Percentiles rank a stretch among this genome's conserved stretches.
phyloP scores from a whole-genome alignment of 2,329 filamentous ascomycete genomes.

The Aspergillus fumigatiaffinis region DNA sequence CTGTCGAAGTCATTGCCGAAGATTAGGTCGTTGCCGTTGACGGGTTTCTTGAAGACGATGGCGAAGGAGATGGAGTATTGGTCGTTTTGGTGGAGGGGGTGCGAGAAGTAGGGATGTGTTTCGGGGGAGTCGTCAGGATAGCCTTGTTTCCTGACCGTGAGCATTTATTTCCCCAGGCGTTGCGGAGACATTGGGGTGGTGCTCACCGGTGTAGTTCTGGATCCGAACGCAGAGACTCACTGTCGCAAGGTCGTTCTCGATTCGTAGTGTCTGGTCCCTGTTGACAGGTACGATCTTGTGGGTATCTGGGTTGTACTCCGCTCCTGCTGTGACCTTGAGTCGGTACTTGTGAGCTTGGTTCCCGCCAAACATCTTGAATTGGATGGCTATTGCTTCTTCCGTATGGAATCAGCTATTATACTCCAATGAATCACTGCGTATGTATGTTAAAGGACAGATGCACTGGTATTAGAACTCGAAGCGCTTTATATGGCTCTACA shows the following conservation, averaged over 20 bases:
- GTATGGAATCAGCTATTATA: constrained; percentile 1
- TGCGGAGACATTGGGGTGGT: background rate
- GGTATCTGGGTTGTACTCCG: constrained; percentile 67
- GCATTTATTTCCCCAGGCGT: background rate
- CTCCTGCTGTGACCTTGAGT: constrained; percentile 76
- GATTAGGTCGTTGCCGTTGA: constrained; percentile 70
- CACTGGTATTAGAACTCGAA: background rate
- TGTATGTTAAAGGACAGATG: background rate
- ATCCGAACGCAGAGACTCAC: constrained; percentile 72
- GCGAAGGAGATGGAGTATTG: constrained; percentile 81
- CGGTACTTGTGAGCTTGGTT: constrained; percentile 51
- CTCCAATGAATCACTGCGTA: background rate
- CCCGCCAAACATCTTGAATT: background rate
- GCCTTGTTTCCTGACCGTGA: constrained; percentile 42
- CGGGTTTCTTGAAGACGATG: constrained; percentile 66
- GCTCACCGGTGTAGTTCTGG: constrained; percentile 51
- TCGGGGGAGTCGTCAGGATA: constrained; percentile 66
- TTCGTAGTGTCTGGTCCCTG: constrained; percentile 55
- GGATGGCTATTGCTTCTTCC: background rate
- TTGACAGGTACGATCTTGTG: constrained; percentile 77
- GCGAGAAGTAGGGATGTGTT: constrained; percentile 73
- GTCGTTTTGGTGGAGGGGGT: constrained; percentile 66
- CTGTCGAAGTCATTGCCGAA: constrained; percentile 96
- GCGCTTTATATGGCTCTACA: background rate
- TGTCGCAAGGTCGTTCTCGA: constrained; percentile 62